phyloP scores from a whole-genome alignment of 1,284 basidiomycete species.

The Cutaneotrichosporon spelunceum region DNA sequence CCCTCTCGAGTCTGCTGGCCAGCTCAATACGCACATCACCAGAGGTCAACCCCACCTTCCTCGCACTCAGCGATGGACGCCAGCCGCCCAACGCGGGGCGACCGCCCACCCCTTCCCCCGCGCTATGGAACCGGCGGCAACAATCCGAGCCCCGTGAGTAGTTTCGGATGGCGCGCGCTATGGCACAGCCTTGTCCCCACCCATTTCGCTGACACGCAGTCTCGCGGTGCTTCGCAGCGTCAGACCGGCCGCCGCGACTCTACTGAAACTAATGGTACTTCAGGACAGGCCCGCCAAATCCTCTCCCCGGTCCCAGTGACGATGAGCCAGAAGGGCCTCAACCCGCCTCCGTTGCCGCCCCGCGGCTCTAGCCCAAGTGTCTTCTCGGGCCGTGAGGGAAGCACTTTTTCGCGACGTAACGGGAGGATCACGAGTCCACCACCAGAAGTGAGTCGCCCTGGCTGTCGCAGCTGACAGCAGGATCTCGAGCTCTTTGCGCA shows the following conservation, averaged over 20 bases:
- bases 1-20: neutral
- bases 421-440: conserved; percentile 33
- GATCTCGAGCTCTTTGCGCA: conserved; percentile 42
- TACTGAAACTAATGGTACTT: neutral
- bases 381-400: conserved; percentile 34
- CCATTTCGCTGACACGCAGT: neutral
- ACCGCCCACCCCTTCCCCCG: conserved; percentile 7
- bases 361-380: conserved; percentile 14
- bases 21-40: neutral
- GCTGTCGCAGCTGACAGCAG: conserved; percentile 18
- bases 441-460: conserved; percentile 22
- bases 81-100: neutral
- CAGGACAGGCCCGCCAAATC: conserved; percentile 2
- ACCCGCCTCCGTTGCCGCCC: conserved; percentile 16
- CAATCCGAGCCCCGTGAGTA: neutral
- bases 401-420: conserved; percentile 22
- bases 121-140: neutral
- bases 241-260: conserved; percentile 1
- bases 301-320: neutral
- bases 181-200: neutral
- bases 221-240: neutral
- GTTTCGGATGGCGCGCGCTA: neutral
- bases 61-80: neutral
- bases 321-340: conserved; percentile 3
- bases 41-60: neutral